Evolutionary conservation across 805 yeast species (phyloP).

Genomic region (Kodamaea kakaduensis): DNA sequence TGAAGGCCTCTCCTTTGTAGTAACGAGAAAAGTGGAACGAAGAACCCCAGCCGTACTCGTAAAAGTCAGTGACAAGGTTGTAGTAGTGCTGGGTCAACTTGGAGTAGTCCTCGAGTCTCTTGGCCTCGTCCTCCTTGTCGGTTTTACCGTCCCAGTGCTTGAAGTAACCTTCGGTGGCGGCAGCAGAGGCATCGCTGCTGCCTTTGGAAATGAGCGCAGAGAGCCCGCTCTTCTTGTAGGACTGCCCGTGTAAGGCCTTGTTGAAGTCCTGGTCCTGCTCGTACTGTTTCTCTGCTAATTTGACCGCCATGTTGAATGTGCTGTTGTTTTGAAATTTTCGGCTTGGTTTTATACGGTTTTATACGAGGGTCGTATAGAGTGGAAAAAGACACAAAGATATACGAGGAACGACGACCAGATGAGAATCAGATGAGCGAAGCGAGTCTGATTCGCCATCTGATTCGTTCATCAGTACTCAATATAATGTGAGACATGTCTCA

Average conservation of each 20-base stretch:
- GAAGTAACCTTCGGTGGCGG: conserved; percentile 86
- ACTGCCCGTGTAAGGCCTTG: conserved; percentile 79
- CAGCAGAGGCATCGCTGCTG: conserved; percentile 55
- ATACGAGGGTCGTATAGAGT: too few relatives aligned
- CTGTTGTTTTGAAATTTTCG: not conserved
- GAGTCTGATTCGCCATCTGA: too few relatives aligned
- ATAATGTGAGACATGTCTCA: too few relatives aligned
- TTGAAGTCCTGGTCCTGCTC: conserved; percentile 70
- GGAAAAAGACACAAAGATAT: not conserved
- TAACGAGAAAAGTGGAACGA: conserved; percentile 96
- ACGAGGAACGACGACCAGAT: too few relatives aligned
- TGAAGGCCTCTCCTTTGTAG: conserved; percentile 88
- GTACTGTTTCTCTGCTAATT: conserved; percentile 48
- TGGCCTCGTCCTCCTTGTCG: conserved; percentile 62
- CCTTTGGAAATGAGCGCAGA: conserved; percentile 75
- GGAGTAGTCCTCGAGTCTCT: conserved; percentile 81
- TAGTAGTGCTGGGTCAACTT: conserved; percentile 91
- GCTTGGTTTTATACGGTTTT: too few relatives aligned
- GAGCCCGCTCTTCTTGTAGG: conserved; percentile 64
- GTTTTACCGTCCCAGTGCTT: conserved; percentile 97
- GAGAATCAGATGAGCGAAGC: too few relatives aligned
- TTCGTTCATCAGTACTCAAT: too few relatives aligned
- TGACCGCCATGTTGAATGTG: conserved; percentile 10
- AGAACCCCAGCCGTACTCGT: conserved; percentile 99
- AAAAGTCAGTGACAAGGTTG: conserved; percentile 94